These are phyloP conservation scores for Ephemerocybe angulata DNA, from an alignment of 768 basidiomycete species.

Conservation along the genomic window DNA sequence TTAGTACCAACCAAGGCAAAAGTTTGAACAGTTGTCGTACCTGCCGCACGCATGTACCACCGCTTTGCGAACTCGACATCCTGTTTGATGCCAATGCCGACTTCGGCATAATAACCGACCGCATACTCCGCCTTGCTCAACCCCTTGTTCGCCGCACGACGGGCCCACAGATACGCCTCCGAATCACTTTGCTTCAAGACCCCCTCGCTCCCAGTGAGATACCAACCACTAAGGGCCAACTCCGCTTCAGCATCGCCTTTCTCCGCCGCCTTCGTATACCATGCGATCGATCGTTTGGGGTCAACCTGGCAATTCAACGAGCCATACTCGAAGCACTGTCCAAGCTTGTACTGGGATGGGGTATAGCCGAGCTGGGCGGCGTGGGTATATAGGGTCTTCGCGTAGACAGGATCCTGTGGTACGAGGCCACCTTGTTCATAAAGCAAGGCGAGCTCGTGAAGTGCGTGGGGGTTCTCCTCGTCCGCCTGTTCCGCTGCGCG, in stretches of 20 bases:
- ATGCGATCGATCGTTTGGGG: slow-evolving; percentile 90
- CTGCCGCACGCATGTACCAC: slow-evolving; percentile 99
- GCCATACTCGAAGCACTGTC: slow-evolving; percentile 94
- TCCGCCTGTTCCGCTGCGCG: slow-evolving; percentile 96
- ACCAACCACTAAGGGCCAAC: slow-evolving; percentile 96
- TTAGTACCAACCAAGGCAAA: neutral
- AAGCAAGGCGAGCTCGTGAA: slow-evolving; percentile 90
- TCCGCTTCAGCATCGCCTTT: slow-evolving; percentile 95
- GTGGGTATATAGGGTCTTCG: slow-evolving; percentile 83
- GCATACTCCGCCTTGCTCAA: slow-evolving; percentile 97
- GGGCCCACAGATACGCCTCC: slow-evolving; percentile 98
- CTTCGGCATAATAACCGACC: slow-evolving; percentile 96
- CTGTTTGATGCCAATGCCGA: slow-evolving; percentile 95
- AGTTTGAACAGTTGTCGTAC: slow-evolving; percentile 47
- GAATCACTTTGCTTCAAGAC: slow-evolving; percentile 97
- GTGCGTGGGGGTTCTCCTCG: slow-evolving; percentile 95
- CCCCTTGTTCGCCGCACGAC: slow-evolving; percentile 94
- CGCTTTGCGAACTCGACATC: slow-evolving; percentile 94
- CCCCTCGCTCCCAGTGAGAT: slow-evolving; percentile 91
- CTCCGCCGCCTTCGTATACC: slow-evolving; percentile 98
- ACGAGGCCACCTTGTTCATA: slow-evolving; percentile 74
- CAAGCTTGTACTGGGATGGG: slow-evolving; percentile 92
- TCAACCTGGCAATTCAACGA: slow-evolving; percentile 85
- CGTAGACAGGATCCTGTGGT: slow-evolving; percentile 74
- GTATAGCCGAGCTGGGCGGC: slow-evolving; percentile 92